Conservation (phyloP, 192 early-diverging fungal species). For the Entomortierella lignicola region DNA sequence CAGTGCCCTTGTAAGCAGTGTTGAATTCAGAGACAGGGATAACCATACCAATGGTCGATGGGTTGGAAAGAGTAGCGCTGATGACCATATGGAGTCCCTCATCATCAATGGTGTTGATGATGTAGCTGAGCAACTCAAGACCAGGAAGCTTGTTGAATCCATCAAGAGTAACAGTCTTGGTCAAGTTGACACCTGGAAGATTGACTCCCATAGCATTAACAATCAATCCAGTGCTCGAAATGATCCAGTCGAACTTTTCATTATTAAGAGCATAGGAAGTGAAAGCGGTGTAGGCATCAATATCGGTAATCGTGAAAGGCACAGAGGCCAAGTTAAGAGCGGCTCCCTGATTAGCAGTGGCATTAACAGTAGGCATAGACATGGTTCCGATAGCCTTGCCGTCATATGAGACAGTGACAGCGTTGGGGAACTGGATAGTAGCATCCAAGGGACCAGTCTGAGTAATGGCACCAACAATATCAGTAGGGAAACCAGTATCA, state of each 20-base stretch:
- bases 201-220: conserved; percentile 62
- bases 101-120: conserved; percentile 27
- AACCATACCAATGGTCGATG: conserved; percentile 51
- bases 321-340: conserved; percentile 39
- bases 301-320: conserved; percentile 40
- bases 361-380: conserved; percentile 51
- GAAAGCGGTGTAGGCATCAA: conserved; percentile 54
- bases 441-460: conserved; percentile 64
- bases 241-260: conserved; percentile 58
- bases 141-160: conserved; percentile 56
- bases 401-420: conserved; percentile 53
- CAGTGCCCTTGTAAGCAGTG: conserved; percentile 4
- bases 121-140: conserved; percentile 12
- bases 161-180: conserved; percentile 58
- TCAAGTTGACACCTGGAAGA: conserved; percentile 56
- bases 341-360: conserved; percentile 53
- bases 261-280: conserved; percentile 56
- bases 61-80: conserved; percentile 34
- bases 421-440: conserved; percentile 56
- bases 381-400: conserved; percentile 55
- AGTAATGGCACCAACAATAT: conserved; percentile 59
- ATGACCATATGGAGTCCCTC: conserved; percentile 41
- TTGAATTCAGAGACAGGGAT: conserved; percentile 41
- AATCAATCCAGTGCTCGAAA: conserved; percentile 38
- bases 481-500: conserved; percentile 38